These are phyloP conservation scores for Cladorrhinum sp. DNA, from an alignment of 2,329 filamentous ascomycete species.

Conservation along the genomic window DNA sequence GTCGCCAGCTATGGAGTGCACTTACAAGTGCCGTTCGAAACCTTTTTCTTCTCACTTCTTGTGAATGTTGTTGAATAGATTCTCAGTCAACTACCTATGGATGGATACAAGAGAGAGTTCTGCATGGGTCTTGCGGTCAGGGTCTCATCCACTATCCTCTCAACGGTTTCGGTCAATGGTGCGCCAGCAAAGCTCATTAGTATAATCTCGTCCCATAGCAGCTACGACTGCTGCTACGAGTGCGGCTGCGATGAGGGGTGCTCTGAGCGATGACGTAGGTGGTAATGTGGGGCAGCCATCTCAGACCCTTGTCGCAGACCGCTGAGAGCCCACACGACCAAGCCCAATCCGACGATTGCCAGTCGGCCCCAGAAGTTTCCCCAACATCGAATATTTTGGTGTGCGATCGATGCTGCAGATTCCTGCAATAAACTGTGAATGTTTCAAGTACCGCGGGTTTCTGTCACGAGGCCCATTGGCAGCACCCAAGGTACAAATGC, in stretches of 20 bases:
- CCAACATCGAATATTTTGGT: slow-evolving; percentile 9
- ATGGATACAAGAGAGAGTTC: background rate
- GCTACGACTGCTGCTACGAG: background rate
- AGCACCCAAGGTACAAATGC: background rate
- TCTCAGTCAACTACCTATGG: background rate
- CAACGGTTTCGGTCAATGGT: slow-evolving; percentile 5
- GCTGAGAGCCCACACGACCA: slow-evolving; percentile 1
- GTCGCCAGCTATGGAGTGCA: background rate
- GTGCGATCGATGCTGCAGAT: slow-evolving; percentile 1
- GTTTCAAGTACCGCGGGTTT: background rate
- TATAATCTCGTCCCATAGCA: background rate
- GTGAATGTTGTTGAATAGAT: too few species aligned
- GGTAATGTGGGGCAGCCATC: slow-evolving; percentile 11
- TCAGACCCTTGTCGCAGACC: slow-evolving; percentile 13
- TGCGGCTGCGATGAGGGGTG: slow-evolving; percentile 1
- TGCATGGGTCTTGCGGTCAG: background rate
- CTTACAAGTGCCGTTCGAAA: background rate
- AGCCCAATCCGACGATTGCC: slow-evolving; percentile 7
- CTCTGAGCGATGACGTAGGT: slow-evolving; percentile 20
- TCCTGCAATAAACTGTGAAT: background rate
- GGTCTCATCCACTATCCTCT: slow-evolving; percentile 1
- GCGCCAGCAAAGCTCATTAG: background rate
- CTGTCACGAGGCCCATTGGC: slow-evolving; percentile 4
- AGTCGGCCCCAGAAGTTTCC: background rate
- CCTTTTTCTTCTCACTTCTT: background rate